Percentiles rank a stretch among this genome's conserved stretches.
Conservation (phyloP, 2,329 filamentous ascomycete species). For the Fusarium humuli region DNA sequence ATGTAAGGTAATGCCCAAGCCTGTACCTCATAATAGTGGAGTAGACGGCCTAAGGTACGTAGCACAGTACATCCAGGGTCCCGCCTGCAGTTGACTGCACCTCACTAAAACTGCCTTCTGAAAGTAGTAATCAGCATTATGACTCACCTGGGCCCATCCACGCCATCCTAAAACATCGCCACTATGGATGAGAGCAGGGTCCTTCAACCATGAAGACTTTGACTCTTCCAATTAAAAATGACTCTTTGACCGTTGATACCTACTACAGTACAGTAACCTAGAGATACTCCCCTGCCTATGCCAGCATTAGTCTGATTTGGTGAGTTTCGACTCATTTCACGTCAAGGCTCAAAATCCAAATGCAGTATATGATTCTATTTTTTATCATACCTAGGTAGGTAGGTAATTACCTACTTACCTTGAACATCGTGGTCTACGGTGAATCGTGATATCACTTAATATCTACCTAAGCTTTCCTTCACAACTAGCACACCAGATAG, state of each 20-base stretch:
- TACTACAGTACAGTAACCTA: neutral
- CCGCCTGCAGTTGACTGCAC: neutral
- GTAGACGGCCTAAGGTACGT: neutral
- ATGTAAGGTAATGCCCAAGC: constrained; percentile 33
- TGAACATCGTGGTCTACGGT: neutral
- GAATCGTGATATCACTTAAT: neutral
- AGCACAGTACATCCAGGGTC: neutral
- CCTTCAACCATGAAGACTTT: neutral
- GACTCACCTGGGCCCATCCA: constrained; percentile 12
- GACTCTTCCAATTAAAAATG: constrained; percentile 17
- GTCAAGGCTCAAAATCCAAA: constrained; percentile 25
- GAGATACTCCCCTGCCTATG: neutral
- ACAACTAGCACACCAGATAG: neutral
- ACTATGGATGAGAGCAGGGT: constrained; percentile 5
- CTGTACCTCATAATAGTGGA: constrained; percentile 1
- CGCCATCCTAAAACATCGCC: constrained; percentile 9
- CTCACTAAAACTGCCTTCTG: constrained; percentile 2
- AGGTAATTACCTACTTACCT: neutral
- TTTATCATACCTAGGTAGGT: neutral
- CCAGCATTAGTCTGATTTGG: neutral
- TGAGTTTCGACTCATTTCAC: constrained; percentile 41
- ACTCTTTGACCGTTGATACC: constrained; percentile 14
- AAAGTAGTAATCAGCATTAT: constrained; percentile 21
- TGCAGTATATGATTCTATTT: constrained; percentile 27
- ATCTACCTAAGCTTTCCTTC: neutral